Evolutionary conservation across 495 filamentous ascomycete genomes (phyloP).

Genomic region (Wilcoxina mikolae): DNA sequence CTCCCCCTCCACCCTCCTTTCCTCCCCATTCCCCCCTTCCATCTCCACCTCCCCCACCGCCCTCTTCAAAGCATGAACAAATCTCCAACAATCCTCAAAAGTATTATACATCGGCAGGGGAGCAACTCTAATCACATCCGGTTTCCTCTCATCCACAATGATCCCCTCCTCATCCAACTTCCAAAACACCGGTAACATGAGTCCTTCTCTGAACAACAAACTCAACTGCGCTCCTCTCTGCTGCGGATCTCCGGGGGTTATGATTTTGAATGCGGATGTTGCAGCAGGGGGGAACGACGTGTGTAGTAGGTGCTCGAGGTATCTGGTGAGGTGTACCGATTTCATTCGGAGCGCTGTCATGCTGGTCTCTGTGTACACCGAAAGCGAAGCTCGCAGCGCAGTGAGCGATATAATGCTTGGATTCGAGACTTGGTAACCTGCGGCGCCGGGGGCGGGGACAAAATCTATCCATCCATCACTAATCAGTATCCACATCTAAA

Average conservation of each 20-base stretch:
- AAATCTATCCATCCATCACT: constrained; percentile 48
- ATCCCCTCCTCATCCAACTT: constrained; percentile 53
- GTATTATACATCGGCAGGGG: constrained; percentile 83
- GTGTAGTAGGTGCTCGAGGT: constrained; percentile 58
- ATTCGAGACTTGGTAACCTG: constrained; percentile 56
- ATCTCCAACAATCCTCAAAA: constrained; percentile 63
- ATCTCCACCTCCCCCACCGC: constrained; percentile 38
- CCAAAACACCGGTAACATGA: constrained; percentile 56
- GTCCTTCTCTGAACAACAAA: constrained; percentile 47
- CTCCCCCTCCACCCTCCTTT: constrained; percentile 2
- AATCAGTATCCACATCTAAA: not conserved
- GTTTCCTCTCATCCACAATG: constrained; percentile 76
- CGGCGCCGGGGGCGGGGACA: constrained; percentile 52
- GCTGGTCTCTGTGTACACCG: constrained; percentile 59
- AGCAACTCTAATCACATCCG: constrained; percentile 83
- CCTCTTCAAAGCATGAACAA: constrained; percentile 47
- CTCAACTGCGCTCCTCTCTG: constrained; percentile 81
- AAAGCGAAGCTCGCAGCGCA: constrained; percentile 58
- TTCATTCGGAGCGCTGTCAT: constrained; percentile 58
- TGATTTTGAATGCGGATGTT: constrained; percentile 48
- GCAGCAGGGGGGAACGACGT: not conserved
- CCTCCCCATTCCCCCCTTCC: constrained; percentile 11
- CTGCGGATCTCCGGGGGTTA: constrained; percentile 59
- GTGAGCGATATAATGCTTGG: constrained; percentile 52
- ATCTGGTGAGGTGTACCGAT: constrained; percentile 59